phyloP scores from a whole-genome alignment of 805 yeast species.

The Kuraishia capsulata region DNA sequence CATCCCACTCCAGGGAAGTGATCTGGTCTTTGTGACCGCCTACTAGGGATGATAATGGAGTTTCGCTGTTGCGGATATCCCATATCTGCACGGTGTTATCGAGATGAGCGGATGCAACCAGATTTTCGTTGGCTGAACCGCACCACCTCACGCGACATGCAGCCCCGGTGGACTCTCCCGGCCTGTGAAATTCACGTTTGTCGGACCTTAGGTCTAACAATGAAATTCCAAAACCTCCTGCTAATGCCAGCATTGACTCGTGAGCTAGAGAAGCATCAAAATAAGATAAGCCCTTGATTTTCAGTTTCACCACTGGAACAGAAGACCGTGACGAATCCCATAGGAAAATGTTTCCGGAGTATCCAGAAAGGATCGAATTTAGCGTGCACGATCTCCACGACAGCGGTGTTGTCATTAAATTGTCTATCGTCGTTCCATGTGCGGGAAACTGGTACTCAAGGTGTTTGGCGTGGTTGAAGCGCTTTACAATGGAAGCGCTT shows the following conservation, averaged over 20 bases:
- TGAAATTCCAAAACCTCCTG: constrained; percentile 69
- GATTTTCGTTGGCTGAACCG: constrained; percentile 47
- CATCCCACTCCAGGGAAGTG: constrained; percentile 51
- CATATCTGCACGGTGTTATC: constrained; percentile 55
- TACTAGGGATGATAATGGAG: constrained; percentile 37
- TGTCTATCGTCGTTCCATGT: constrained; percentile 19
- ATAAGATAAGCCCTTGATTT: constrained; percentile 37
- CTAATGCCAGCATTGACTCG: constrained; percentile 49
- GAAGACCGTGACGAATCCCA: constrained; percentile 66
- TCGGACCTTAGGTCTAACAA: constrained; percentile 59
- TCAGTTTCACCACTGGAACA: constrained; percentile 46
- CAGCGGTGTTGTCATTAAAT: constrained; percentile 26
- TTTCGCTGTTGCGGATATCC: constrained; percentile 55
- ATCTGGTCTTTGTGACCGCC: constrained; percentile 48
- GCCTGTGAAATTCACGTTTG: constrained; percentile 11
- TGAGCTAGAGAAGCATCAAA: constrained; percentile 40
- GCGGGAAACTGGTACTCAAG: constrained; percentile 21
- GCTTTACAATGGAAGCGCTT: constrained; percentile 64
- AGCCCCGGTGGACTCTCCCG: constrained; percentile 7
- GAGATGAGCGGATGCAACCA: constrained; percentile 56
- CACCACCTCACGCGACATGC: constrained; percentile 53
- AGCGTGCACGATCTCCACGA: constrained; percentile 32
- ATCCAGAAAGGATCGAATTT: constrained; percentile 48
- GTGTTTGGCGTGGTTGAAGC: constrained; percentile 74
- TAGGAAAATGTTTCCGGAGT: constrained; percentile 60